Evolutionary conservation across 2,329 filamentous ascomycete genomes (phyloP).

Genomic region (Aspergillus tamarii): DNA sequence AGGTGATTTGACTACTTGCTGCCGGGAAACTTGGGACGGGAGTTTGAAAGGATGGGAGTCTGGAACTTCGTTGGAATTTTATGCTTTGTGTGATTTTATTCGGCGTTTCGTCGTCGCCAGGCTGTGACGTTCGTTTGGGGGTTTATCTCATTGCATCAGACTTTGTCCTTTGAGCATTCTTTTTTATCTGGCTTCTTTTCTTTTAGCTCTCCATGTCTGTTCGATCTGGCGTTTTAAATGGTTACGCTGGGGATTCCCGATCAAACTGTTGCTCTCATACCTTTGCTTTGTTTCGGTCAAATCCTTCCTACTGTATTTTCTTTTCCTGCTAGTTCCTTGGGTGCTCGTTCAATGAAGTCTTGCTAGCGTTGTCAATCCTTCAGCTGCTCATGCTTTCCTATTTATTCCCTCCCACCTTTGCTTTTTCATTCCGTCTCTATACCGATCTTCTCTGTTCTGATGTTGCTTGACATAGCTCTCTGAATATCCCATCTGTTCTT

Average conservation of each 20-base stretch:
- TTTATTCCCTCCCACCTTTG: neutral
- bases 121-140: slow-evolving; percentile 1
- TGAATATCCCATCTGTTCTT: neutral
- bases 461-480: slow-evolving; percentile 1
- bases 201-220: neutral
- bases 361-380: slow-evolving; percentile 3
- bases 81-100: neutral
- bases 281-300: slow-evolving; percentile 3
- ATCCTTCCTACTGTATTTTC: neutral
- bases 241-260: neutral
- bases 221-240: slow-evolving; percentile 2
- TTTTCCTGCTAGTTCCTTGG: neutral
- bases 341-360: slow-evolving; percentile 1
- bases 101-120: slow-evolving; percentile 1
- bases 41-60: slow-evolving; percentile 3
- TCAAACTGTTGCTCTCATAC: neutral
- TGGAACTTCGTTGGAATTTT: neutral
- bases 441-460: neutral
- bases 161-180: neutral
- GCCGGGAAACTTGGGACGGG: neutral
- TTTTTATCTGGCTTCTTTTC: neutral
- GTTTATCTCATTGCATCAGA: slow-evolving; percentile 2
- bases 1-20: neutral
- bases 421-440: neutral
- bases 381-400: too few species aligned